Conservation (phyloP, 1,284 basidiomycete genomes). For the Leccinum huronense region DNA sequence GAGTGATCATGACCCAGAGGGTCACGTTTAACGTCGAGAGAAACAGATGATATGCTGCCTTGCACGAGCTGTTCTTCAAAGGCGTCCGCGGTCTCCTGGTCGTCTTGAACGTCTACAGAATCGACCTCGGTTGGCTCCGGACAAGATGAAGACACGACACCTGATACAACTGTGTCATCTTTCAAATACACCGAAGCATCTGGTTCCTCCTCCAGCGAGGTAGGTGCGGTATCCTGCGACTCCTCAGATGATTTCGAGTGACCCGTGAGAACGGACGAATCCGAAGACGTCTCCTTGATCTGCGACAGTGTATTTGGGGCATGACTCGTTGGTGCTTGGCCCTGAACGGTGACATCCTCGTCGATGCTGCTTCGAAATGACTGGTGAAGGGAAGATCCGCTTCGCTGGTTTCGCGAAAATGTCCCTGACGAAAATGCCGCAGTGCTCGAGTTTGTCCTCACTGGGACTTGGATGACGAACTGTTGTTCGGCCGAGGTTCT, state of each 20-base stretch:
- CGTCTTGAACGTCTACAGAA: constrained; percentile 48
- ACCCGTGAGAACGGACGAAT: constrained; percentile 34
- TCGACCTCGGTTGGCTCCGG: constrained; percentile 49
- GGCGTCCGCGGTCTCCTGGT: constrained; percentile 33
- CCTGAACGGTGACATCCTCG: constrained; percentile 58
- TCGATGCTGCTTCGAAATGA: constrained; percentile 35
- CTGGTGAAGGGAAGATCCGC: constrained; percentile 35
- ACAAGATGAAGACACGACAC: constrained; percentile 37
- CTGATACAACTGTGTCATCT: constrained; percentile 8
- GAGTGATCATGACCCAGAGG: constrained; percentile 67
- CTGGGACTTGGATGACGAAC: constrained; percentile 64
- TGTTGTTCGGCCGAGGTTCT: constrained; percentile 58
- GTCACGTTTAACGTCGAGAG: constrained; percentile 49
- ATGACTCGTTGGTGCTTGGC: constrained; percentile 36
- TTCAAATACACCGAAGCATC: constrained; percentile 34
- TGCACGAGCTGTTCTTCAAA: constrained; percentile 57
- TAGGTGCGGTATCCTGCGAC: constrained; percentile 48
- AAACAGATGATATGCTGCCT: constrained; percentile 52
- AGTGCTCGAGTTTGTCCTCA: constrained; percentile 43
- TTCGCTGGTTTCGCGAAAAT: constrained; percentile 40
- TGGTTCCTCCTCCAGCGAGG: constrained; percentile 48
- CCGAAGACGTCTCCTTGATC: constrained; percentile 34
- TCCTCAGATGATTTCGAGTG: constrained; percentile 42
- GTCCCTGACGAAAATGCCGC: constrained; percentile 47
- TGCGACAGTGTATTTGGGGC: constrained; percentile 20